phyloP scores from a whole-genome alignment of 2,329 filamentous ascomycete genomes.

The Achaetomium macrosporum region DNA sequence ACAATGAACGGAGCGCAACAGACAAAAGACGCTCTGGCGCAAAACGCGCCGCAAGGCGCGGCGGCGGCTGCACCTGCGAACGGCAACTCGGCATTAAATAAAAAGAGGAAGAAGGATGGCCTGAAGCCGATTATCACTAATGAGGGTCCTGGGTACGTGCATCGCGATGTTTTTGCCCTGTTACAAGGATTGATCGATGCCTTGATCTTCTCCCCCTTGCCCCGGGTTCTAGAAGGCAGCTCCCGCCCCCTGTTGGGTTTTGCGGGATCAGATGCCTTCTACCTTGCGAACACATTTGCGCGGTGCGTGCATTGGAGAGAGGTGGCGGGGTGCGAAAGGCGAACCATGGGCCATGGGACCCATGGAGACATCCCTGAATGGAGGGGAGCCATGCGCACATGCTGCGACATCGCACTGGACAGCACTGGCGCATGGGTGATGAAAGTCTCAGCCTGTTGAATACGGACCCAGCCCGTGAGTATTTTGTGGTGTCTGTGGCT shows the following conservation, averaged over 20 bases:
- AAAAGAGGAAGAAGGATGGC: conserved; percentile 70
- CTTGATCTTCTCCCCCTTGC: background rate
- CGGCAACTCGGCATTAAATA: conserved; percentile 36
- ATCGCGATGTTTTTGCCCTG: conserved; percentile 13
- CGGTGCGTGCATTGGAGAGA: conserved; percentile 12
- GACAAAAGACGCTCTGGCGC: conserved; percentile 19
- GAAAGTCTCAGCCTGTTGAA: background rate
- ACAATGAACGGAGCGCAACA: conserved; percentile 28
- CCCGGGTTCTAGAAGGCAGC: conserved; percentile 1
- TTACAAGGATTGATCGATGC: conserved; percentile 11
- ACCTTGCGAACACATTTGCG: conserved; percentile 14
- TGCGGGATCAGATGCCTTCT: background rate
- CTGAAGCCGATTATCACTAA: conserved; percentile 73
- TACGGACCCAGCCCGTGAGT: background rate
- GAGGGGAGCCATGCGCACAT: conserved; percentile 22
- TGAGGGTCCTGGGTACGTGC: conserved; percentile 44
- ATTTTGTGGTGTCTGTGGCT: conserved; percentile 20
- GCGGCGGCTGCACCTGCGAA: conserved; percentile 18
- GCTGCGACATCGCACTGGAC: conserved; percentile 22
- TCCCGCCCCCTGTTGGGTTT: conserved; percentile 3
- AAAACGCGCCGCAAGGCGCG: conserved; percentile 17
- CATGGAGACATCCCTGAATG: conserved; percentile 7
- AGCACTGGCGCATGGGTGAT: conserved; percentile 13
- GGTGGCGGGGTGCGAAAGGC: conserved; percentile 26
- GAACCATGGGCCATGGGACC: conserved; percentile 11